phyloP scores from a whole-genome alignment of 2,329 filamentous ascomycete species.

The Calonectria leucothoes region DNA sequence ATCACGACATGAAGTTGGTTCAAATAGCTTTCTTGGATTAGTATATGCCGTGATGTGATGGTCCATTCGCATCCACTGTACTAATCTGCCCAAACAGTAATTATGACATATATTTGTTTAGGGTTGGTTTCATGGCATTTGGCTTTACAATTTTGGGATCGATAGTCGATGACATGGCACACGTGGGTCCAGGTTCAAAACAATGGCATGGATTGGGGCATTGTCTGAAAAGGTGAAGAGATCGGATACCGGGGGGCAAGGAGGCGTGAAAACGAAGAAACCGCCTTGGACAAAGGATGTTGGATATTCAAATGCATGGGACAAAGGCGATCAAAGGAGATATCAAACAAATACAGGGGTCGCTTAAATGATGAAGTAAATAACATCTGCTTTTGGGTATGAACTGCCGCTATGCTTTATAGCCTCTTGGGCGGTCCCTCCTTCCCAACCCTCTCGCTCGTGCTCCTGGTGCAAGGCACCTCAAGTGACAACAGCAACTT shows the following conservation, averaged over 20 bases:
- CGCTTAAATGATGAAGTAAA: background rate
- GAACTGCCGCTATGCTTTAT: slow-evolving; percentile 19
- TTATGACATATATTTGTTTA: background rate
- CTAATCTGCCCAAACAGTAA: background rate
- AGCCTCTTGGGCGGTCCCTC: background rate
- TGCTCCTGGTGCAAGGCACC: background rate
- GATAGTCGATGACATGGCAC: background rate
- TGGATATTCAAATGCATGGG: background rate
- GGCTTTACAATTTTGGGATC: background rate
- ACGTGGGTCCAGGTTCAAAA: background rate
- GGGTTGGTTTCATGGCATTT: background rate
- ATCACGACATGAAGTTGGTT: slow-evolving; percentile 42
- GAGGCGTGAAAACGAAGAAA: background rate
- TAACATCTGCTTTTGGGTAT: slow-evolving; percentile 14
- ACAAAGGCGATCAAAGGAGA: background rate
- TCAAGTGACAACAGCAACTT: background rate
- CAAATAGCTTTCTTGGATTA: slow-evolving; percentile 14
- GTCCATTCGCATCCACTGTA: background rate
- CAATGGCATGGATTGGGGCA: background rate
- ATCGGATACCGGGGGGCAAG: too few species aligned
- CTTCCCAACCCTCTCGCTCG: background rate
- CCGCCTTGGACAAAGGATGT: background rate
- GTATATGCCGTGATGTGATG: background rate
- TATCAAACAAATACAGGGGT: background rate
- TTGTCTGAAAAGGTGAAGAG: background rate